Base-by-base conservation (phyloP, 352 stramenopile species). In the Globisporangium nunn region DNA sequence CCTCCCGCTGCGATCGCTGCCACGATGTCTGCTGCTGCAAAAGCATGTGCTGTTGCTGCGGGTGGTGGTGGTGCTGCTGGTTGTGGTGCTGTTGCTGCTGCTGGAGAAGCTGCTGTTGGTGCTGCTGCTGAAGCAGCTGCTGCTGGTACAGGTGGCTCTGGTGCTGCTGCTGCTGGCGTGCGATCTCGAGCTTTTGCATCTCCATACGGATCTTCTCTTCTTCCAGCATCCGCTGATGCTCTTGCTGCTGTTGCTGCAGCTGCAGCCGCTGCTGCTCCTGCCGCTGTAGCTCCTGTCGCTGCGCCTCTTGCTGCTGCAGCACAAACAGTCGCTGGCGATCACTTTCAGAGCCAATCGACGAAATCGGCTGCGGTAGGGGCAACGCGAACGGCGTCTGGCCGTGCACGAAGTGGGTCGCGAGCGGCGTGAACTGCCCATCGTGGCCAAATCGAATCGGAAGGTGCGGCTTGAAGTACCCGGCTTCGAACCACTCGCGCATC, bases 401-500 rank as follows among this genome's bases (percentile, higher is more conserved):
- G 14, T 83, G 78, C 6, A 74, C 56, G 50, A 94, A 94, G 35
- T 92, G 80, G 57, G 73, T 92, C 7, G 80, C 84, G 11, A 94
- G 62, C 17, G 82, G 68, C n/a, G 75, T 78, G 61, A 94, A 94
- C 7, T 63, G 64, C 1, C 81, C 79, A 54, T 92, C 76, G n/a
- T 61, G 71, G 2, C 84, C 81, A 57, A 91, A 94, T 37, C 77
- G 80, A 62, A 95, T 93, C 14, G 85, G 85, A n/a, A 95, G 59
- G 55, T 93, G 83, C 11, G 85, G 85, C 57, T 95, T 95, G 28
- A 95, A 95, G 70, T 95, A 95, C 12, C 85, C 85, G 3, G 85
- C 85, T 58, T 95, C 85, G 46, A 93, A 95, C 85, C 85, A 95
- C 56, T 95, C 85, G 6, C 85, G 85, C 85, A 95, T 95, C 41